Evolutionary conservation across 768 basidiomycete species (phyloP), one percentile per base, ranked within the genome.

Genomic region (Amanita molliuscula): DNA sequence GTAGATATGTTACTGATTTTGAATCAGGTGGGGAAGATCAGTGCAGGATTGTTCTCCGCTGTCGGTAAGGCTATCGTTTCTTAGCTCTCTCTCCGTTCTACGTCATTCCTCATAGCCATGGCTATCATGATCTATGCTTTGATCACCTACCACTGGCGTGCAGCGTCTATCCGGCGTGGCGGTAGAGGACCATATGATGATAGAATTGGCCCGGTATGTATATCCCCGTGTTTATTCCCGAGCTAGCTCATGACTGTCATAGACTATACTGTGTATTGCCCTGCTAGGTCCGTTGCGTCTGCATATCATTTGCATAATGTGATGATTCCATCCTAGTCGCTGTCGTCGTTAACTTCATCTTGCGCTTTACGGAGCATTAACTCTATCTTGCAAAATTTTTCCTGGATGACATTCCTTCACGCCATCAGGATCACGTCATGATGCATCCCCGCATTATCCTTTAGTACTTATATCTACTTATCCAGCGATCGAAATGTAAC

Each of bases 171-270:
- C 61, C 82, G 94, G 44, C 74, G 80, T 31, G 89, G 95, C 42
- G 91, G 93, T 8, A 78, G 88, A 51, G 94, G 92, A 6, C 94
- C 95, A 6, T 98, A 98, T 64, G 96, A 99, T 59, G 96, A 99
- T 66, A 78, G 96, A 49, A 65, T 96, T 45, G 95, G 94, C 28
- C 94, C 94, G 31, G 93, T 96, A 61, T 67, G 93, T 82, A 35
- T 46, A 44, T 56, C 51, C 47, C 40, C 47, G 31, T 23, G 47
- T 40, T 48, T 36, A 25, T 48, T 37, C 43, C 18, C 26, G 28
- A 50, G 28, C 53, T 55, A 20, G 44, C 37, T 54, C 18, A 16
- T n/a, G 15, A 45, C 44, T 43, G 41, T 31, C 45, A 46, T 59
- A 92, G 88, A 90, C 90, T 15, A 68, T 94, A 36, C 66, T 95